Percentiles rank a stretch among this genome's conserved stretches.
These are phyloP conservation scores for Decorospora gaudefroyi DNA, from an alignment of 2,329 filamentous ascomycete genomes.

Conservation along the genomic window DNA sequence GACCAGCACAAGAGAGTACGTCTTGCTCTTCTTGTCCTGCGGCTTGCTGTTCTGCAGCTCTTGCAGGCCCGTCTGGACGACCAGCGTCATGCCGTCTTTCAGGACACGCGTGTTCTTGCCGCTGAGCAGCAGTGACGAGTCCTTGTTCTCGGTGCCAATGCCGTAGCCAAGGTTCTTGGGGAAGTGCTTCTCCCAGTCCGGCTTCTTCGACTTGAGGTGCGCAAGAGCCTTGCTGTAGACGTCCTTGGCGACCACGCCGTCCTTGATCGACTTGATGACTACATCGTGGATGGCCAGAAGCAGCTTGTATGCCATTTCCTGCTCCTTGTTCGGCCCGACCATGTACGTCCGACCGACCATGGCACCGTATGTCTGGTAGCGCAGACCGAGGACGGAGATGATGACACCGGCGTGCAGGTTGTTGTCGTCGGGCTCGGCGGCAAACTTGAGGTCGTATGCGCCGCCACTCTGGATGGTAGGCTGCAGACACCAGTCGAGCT, in stretches of 20 bases:
- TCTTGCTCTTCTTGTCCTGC: conserved; percentile 86
- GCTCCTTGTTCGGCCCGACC: conserved; percentile 94
- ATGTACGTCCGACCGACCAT: conserved; percentile 92
- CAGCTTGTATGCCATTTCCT: conserved; percentile 92
- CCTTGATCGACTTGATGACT: conserved; percentile 87
- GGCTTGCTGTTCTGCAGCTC: conserved; percentile 86
- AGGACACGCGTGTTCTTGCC: conserved; percentile 81
- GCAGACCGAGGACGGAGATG: conserved; percentile 84
- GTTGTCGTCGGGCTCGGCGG: conserved; percentile 75
- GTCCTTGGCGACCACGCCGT: conserved; percentile 84
- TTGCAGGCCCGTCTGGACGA: conserved; percentile 84
- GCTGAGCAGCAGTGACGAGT: conserved; percentile 80
- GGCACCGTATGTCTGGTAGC: conserved; percentile 95
- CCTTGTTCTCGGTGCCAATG: conserved; percentile 89
- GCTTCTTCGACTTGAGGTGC: conserved; percentile 85
- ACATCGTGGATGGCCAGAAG: conserved; percentile 81
- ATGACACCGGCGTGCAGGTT: conserved; percentile 91
- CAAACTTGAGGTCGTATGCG: conserved; percentile 87
- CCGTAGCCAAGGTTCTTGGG: conserved; percentile 89
- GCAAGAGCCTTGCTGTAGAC: conserved; percentile 85
- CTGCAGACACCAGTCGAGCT: conserved; percentile 92
- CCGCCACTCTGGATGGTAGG: conserved; percentile 94
- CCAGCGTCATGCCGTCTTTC: conserved; percentile 96
- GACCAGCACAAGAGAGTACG: conserved; percentile 85
- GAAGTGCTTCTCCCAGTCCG: conserved; percentile 93